Evolutionary conservation across 306 rosid species (phyloP), one percentile per base, ranked within the genome.

Genomic region (Chamaecrista fasciculata): DNA sequence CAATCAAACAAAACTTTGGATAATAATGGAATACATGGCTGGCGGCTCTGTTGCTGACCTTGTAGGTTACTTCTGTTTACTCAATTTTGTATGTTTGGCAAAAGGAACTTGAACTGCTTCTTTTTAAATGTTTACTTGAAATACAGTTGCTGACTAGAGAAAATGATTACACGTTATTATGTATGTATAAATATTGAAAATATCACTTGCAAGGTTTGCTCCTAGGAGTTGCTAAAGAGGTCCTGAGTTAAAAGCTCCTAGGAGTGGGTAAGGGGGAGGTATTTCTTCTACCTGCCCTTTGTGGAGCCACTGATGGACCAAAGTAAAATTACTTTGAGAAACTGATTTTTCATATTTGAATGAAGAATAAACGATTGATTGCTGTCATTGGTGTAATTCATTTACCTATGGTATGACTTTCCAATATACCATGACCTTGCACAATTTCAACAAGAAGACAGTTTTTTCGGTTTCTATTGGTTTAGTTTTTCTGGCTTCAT

Each of bases 11-110:
- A 95, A 89, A 81, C 85, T 95, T 68, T 91, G 99, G 99, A 95
- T 95, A 75, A 91, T 95, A 81, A 95, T 95, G 99, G 99, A 95
- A 70, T 95, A 91, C 85, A 95, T 95, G 99, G 99, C 97, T 47
- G 97, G 99, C 18, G 97, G 99, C 69, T 95, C 99, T 55, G 97
- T 95, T 72, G 99, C 99, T 79, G 99, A 95, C 79, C 87, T 95
- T 80, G 99, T 95, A 87, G 71, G 96, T 83, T 81, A 83, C 91
- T 81, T 80, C 75, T 79, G 37, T 75, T 61, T 57, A 77, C 79
- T 73, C 83, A 72, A 67, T 76, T 79, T 63, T 76, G 29, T 72
- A 33, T 80, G 31, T 71, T 73, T 37, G 25, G 60, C 75, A 61
- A 61, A 50, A n/a, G 75, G 55, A 67, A 59, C 3, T 76, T 70